Base-by-base conservation (phyloP, 805 yeast genomes). In the Tetrapisispora iriomotensis region DNA sequence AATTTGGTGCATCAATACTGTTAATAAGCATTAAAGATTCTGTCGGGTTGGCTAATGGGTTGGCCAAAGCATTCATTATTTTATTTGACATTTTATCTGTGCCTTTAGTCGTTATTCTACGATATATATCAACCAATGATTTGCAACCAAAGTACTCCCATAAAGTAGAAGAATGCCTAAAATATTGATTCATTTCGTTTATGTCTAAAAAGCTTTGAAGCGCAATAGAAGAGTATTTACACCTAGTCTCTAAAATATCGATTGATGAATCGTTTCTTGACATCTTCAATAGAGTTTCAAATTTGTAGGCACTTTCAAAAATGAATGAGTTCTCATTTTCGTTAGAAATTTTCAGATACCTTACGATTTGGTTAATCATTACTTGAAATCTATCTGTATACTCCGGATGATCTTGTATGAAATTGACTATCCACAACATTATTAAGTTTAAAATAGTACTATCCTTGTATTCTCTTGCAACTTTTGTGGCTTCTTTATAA, bases 391-490 rank as follows among this genome's bases (percentile, higher is more conserved):
- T 65, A 42, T 71, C 71, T 10, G 65, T 53, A 43, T 77, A 53
- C 36, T 71, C 66, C 0, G 95, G 95, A 49, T 79, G 71, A 42
- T 74, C 73, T 43, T 75, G 75, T 51, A 84, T 67, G 48, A 81
- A 83, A 45, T 79, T 73, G 47, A 77, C 76, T 1, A 85, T 64
- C 87, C 92, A 82, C 8, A 85, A 70, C 36, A 86, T 63, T 13
- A 86, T 70, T 48, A 77, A 77, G 21, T 83, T 80, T 30, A 86
- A 66, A 20, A 94, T 83, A 12, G 70, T 66, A 40, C 74, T 68
- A 56, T 88, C 95, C 45, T 78, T 78, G 49, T 81, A 79, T 50
- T 87, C 95, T 47, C 96, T 66, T 0, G 96, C 96, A 3, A 87
- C 86, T 6, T 82, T 68, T 2, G 86, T 81, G 0, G 96, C 92